phyloP scores from a whole-genome alignment of 345 rosid genomes.

The Lumnitzera racemosa region DNA sequence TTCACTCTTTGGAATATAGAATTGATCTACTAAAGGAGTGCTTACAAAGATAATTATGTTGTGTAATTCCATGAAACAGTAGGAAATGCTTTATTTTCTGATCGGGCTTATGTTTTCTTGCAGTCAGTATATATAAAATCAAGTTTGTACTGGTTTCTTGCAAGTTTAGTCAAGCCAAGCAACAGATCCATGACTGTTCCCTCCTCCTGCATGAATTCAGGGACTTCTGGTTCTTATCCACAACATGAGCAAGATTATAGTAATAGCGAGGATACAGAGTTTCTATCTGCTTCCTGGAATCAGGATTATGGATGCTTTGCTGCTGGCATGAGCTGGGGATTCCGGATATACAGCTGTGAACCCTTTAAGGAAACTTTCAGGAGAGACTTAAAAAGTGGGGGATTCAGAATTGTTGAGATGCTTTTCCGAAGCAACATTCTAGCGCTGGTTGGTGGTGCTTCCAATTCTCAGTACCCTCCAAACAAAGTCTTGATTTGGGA shows the following conservation, averaged over 20 bases:
- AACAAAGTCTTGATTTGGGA: conserved; percentile 87
- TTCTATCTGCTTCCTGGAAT: conserved; percentile 79
- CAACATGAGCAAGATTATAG: conserved; percentile 23
- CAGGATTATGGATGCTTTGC: conserved; percentile 84
- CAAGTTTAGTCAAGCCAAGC: no score
- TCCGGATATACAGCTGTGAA: conserved; percentile 69
- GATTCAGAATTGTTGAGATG: conserved; percentile 88
- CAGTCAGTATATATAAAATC: no score
- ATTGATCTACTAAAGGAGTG: no score
- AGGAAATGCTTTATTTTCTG: no score
- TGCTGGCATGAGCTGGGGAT: conserved; percentile 69
- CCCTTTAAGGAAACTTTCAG: conserved; percentile 79
- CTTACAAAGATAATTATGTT: no score
- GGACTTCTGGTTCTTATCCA: conserved; percentile 22
- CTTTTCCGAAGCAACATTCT: conserved; percentile 78
- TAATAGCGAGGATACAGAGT: conserved; percentile 36
- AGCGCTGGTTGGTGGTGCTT: conserved; percentile 72
- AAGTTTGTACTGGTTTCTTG: no score
- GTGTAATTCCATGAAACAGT: no score
- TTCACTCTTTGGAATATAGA: no score
- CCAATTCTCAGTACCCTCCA: conserved; percentile 73
- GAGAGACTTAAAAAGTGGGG: conserved; percentile 58
- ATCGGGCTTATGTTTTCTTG: no score
- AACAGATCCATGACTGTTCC: conserved; percentile 13
- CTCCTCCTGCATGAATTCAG: conserved; percentile 32